A percentile compares a stretch with the other conserved stretches of the same genome.
Evolutionary conservation across 2,329 filamentous ascomycete genomes (phyloP).

Genomic region (Xylariaceae sp.): DNA sequence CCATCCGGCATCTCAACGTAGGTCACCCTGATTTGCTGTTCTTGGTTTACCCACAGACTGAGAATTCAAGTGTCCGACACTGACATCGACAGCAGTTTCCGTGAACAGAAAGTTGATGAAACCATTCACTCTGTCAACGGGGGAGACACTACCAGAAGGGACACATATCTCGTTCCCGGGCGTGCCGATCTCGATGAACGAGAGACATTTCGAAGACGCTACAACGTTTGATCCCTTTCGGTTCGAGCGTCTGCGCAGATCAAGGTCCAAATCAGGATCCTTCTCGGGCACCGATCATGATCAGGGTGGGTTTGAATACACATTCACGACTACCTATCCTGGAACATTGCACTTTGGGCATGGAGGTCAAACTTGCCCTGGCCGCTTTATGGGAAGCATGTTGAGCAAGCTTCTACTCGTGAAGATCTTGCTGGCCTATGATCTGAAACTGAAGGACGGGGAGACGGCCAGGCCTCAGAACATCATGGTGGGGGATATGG

Average conservation of each 20-base stretch:
- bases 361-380: constrained; percentile 10
- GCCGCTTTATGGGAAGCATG: constrained; percentile 12
- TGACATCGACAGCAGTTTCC: constrained; percentile 10
- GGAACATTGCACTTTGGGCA: constrained; percentile 14
- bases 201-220: constrained; percentile 1
- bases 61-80: not conserved
- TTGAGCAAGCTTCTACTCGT: constrained; percentile 13
- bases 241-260: constrained; percentile 7
- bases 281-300: constrained; percentile 4
- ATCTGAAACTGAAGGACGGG: constrained; percentile 8
- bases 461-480: constrained; percentile 6
- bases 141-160: constrained; percentile 4
- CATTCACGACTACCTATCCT: constrained; percentile 10
- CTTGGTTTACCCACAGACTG: not conserved
- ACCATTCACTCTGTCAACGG: constrained; percentile 7
- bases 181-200: constrained; percentile 10
- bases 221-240: constrained; percentile 10
- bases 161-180: constrained; percentile 14
- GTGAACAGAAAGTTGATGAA: constrained; percentile 11
- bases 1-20: constrained; percentile 12
- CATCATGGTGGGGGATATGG: constrained; percentile 13
- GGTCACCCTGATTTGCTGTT: constrained; percentile 1
- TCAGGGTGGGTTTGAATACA: too few relatives aligned
- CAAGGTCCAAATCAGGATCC: too few relatives aligned
- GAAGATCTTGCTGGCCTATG: constrained; percentile 10